Base-by-base conservation (phyloP, 164 flowering plant genomes). In the Sextonia rubra region DNA sequence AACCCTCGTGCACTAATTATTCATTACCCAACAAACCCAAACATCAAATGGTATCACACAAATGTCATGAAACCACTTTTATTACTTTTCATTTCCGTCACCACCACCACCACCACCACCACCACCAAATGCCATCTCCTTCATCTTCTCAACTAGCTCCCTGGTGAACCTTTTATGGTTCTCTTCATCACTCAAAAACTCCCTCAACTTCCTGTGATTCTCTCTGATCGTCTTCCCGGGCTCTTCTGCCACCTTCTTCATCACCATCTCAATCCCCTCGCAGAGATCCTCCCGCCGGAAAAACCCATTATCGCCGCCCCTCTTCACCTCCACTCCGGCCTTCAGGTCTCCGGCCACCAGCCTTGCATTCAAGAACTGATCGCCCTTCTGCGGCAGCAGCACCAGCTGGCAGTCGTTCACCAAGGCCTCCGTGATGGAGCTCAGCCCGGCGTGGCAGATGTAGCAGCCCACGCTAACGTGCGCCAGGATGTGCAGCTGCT, bases 321-420 rank as follows among this genome's bases (percentile, higher is more conserved):
- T 75, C 7, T 69, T 25, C 25, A 69, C 73, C 69, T 62, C 73
- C 63, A 69, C 77, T 37, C 69, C 77, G 1, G 32, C 69, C 69
- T 64, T 69, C 62, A 75, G n/a, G 15, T 69, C 77, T 1, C 49
- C 52, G 17, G 52, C 37, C 64, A 75, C n/a, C 29, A 75, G 64
- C 69, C 61, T 70, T 11, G 77, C 32, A 24, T 75, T 75, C 49
- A 75, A 23, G 37, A 69, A 75, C 69, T 75, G 77, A 20, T 75
- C 77, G 2, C 78, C 82, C 1, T 48, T 61, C 17, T 75, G 73
- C 11, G 90, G 89, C 60, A 88, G 18, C 52, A 75, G 20, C 37
- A 75, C 73, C 6, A 75, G 29, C 52, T 69, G 73, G 23, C 77
- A 69, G 7, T 52, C 73, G 44, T 17, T 63, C 29, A 64, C 69